These are phyloP conservation scores for Didymellaceae sp. DNA, from an alignment of 2,329 filamentous ascomycete species.

Conservation along the genomic window DNA sequence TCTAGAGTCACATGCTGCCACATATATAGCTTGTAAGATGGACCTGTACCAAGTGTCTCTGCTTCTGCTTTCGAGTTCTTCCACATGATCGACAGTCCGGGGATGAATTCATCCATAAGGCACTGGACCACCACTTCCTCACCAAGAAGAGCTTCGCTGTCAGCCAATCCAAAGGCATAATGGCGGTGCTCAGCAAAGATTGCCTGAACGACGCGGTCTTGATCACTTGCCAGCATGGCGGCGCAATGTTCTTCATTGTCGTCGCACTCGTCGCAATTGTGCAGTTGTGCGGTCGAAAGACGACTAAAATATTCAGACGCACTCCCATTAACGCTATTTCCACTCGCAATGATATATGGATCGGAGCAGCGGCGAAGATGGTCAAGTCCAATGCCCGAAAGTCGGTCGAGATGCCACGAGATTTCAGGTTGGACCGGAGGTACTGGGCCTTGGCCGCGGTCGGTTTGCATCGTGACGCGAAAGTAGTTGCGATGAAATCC, in stretches of 20 bases:
- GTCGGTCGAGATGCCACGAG: background rate
- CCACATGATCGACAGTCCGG: background rate
- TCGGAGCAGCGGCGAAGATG: background rate
- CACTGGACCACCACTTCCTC: background rate
- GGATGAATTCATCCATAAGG: background rate
- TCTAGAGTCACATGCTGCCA: slow-evolving; percentile 4
- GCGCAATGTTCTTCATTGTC: slow-evolving; percentile 7
- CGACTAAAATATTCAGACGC: background rate
- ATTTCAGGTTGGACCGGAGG: background rate
- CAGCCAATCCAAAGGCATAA: slow-evolving; percentile 9
- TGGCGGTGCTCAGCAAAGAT: slow-evolving; percentile 19
- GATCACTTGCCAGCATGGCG: slow-evolving; percentile 8
- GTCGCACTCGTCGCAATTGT: background rate
- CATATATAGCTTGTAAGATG: slow-evolving; percentile 1
- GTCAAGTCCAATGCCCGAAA: background rate
- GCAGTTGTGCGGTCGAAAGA: background rate
- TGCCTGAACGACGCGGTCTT: slow-evolving; percentile 10
- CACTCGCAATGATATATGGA: background rate
- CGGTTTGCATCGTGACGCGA: background rate
- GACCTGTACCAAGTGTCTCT: background rate
- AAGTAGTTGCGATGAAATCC: slow-evolving; percentile 4
- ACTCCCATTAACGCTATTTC: background rate
- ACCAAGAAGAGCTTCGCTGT: background rate
- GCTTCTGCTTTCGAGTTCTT: background rate
- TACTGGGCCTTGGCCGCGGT: background rate